Evolutionary conservation across 768 basidiomycete genomes (phyloP).

Genomic region (Aureoboletus auriporus): DNA sequence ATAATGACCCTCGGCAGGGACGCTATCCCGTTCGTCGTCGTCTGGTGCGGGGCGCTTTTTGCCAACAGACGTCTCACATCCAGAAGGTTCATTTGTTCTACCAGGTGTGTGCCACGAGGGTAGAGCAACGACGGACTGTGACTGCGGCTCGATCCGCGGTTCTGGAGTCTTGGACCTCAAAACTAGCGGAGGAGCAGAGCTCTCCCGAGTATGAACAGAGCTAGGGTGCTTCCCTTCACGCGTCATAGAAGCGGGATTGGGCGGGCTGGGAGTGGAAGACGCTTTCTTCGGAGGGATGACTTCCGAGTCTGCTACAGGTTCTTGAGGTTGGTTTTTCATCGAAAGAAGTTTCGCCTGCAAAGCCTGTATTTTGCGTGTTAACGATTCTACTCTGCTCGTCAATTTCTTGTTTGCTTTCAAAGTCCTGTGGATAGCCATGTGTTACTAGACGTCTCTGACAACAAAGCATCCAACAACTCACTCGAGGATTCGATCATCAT

Average conservation of each 20-base stretch:
- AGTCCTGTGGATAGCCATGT: slow-evolving; percentile 42
- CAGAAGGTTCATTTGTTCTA: slow-evolving; percentile 27
- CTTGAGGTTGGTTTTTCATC: slow-evolving; percentile 40
- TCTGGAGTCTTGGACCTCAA: slow-evolving; percentile 56
- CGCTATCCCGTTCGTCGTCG: slow-evolving; percentile 60
- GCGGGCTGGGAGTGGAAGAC: slow-evolving; percentile 10
- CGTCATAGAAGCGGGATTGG: slow-evolving; percentile 8
- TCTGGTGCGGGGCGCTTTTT: slow-evolving; percentile 77
- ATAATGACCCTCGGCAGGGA: slow-evolving; percentile 67
- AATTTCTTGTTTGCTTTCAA: slow-evolving; percentile 81
- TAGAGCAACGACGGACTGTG: slow-evolving; percentile 9
- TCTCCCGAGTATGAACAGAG: slow-evolving; percentile 21
- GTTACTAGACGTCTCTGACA: slow-evolving; percentile 2
- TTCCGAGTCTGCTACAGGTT: slow-evolving; percentile 4
- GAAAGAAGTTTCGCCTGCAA: slow-evolving; percentile 64
- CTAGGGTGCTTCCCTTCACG: not conserved
- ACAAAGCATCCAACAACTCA: slow-evolving; percentile 27
- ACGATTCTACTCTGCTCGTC: slow-evolving; percentile 59
- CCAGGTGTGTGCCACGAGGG: slow-evolving; percentile 48
- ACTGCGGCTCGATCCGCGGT: slow-evolving; percentile 35
- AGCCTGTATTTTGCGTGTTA: slow-evolving; percentile 69
- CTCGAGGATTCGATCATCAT: slow-evolving; percentile 79
- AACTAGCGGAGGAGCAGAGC: slow-evolving; percentile 42
- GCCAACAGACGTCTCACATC: slow-evolving; percentile 40
- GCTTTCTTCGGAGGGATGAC: slow-evolving; percentile 7